Evolutionary conservation across 106 monocot genomes (phyloP).

Genomic region (Phalaenopsis equestris): DNA sequence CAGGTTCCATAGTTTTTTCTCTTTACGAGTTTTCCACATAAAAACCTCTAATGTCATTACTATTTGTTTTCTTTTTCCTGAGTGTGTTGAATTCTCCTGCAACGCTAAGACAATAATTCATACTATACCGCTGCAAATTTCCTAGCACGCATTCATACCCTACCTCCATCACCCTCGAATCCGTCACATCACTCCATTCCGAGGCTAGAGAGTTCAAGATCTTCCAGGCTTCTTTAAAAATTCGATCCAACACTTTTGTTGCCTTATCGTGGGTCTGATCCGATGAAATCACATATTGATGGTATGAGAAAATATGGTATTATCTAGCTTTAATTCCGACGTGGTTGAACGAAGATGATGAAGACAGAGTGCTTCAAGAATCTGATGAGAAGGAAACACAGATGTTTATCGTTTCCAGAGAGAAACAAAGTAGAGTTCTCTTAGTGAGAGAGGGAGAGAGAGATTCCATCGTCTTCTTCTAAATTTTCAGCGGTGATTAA

Average conservation of each 20-base stretch:
- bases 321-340: neutral
- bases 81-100: neutral
- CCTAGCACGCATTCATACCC: neutral
- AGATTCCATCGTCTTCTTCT: no score
- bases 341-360: neutral
- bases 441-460: neutral
- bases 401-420: neutral
- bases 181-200: conserved; percentile 58
- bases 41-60: no score
- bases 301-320: no score
- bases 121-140: no score
- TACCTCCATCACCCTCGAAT: conserved; percentile 45
- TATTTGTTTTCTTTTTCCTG: conserved; percentile 3
- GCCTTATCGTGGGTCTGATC: neutral
- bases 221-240: conserved; percentile 56
- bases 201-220: conserved; percentile 59
- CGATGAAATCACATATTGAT: no score
- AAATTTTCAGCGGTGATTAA: no score
- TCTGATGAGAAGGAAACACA: neutral
- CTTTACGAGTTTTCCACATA: no score
- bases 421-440: neutral
- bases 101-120: no score
- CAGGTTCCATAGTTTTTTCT: no score
- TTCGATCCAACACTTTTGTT: neutral
- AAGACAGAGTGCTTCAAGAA: neutral